Conservation (phyloP, 805 yeast species). For the Isabelozyma gotoi region DNA sequence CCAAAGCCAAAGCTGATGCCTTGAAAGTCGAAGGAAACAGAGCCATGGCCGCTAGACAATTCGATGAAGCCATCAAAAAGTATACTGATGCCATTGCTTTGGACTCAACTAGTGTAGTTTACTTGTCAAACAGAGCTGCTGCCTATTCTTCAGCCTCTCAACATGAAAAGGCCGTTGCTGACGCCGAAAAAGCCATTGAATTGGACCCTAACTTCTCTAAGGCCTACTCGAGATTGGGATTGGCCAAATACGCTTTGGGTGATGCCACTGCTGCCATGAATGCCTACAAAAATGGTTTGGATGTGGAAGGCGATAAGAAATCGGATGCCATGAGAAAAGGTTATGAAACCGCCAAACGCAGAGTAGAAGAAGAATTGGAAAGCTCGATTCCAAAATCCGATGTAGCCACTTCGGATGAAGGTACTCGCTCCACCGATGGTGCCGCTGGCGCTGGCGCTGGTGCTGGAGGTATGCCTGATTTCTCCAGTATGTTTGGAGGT, state of each 20-base stretch:
- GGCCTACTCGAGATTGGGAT: slow-evolving; percentile 93
- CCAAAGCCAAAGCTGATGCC: slow-evolving; percentile 73
- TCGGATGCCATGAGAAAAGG: slow-evolving; percentile 91
- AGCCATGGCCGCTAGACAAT: slow-evolving; percentile 78
- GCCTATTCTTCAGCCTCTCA: slow-evolving; percentile 80
- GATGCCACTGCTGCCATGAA: slow-evolving; percentile 86
- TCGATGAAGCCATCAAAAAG: slow-evolving; percentile 65
- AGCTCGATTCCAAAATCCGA: slow-evolving; percentile 32
- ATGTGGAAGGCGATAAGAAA: slow-evolving; percentile 80
- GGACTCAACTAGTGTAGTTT: slow-evolving; percentile 75
- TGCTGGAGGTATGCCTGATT: slow-evolving; percentile 69
- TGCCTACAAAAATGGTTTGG: slow-evolving; percentile 86
- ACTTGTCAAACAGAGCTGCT: slow-evolving; percentile 93
- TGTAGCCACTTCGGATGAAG: slow-evolving; percentile 20
- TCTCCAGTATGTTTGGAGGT: slow-evolving; percentile 68
- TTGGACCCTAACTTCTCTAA: slow-evolving; percentile 81
- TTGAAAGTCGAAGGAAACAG: slow-evolving; percentile 86
- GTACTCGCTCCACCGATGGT: slow-evolving; percentile 30
- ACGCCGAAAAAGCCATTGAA: slow-evolving; percentile 79
- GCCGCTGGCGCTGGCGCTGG: slow-evolving; percentile 41
- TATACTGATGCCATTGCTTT: slow-evolving; percentile 79
- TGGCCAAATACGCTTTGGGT: slow-evolving; percentile 93
- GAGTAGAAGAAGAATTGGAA: slow-evolving; percentile 75
- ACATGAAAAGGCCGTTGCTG: slow-evolving; percentile 75
- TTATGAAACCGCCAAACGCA: slow-evolving; percentile 87